These are phyloP conservation scores for Talaromyces sp. DNA, from an alignment of 2,329 filamentous ascomycete species.

Conservation along the genomic window DNA sequence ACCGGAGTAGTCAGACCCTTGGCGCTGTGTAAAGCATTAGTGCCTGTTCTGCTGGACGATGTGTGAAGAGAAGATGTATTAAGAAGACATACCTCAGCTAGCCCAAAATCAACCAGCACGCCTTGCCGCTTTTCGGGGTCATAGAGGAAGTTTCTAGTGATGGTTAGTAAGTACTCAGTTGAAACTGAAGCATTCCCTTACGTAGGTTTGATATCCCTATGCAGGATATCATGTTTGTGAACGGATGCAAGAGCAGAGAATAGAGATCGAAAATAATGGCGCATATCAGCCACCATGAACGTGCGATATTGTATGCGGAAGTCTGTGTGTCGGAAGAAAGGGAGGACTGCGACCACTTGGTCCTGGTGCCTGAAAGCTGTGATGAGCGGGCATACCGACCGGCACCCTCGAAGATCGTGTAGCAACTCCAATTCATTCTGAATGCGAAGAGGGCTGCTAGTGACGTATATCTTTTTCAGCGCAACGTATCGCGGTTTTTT, in stretches of 20 bases:
- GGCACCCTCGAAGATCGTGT: slow-evolving; percentile 74
- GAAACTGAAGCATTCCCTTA: slow-evolving; percentile 22
- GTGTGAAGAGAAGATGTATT: neutral
- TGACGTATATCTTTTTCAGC: slow-evolving; percentile 99
- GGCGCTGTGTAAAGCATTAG: slow-evolving; percentile 35
- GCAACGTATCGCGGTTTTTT: slow-evolving; percentile 72
- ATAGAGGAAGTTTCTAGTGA: slow-evolving; percentile 78
- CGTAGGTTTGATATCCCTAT: slow-evolving; percentile 95
- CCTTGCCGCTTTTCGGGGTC: slow-evolving; percentile 69
- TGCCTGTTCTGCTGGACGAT: neutral
- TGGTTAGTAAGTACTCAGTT: neutral
- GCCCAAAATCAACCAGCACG: slow-evolving; percentile 97
- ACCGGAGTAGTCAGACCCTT: slow-evolving; percentile 43
- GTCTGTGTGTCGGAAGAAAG: slow-evolving; percentile 92
- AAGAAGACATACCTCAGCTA: slow-evolving; percentile 61
- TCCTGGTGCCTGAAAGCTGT: slow-evolving; percentile 94
- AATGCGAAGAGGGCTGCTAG: slow-evolving; percentile 86
- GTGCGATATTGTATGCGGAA: slow-evolving; percentile 87
- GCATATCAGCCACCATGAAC: slow-evolving; percentile 79
- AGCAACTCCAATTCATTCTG: slow-evolving; percentile 94
- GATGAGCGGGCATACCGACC: slow-evolving; percentile 87
- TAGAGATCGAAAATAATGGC: slow-evolving; percentile 80
- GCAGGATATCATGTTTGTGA: slow-evolving; percentile 77
- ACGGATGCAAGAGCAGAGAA: slow-evolving; percentile 81
- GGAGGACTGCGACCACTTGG: slow-evolving; percentile 89